Conservation (phyloP, 441 rosid species). For the Melianthus villosus region DNA sequence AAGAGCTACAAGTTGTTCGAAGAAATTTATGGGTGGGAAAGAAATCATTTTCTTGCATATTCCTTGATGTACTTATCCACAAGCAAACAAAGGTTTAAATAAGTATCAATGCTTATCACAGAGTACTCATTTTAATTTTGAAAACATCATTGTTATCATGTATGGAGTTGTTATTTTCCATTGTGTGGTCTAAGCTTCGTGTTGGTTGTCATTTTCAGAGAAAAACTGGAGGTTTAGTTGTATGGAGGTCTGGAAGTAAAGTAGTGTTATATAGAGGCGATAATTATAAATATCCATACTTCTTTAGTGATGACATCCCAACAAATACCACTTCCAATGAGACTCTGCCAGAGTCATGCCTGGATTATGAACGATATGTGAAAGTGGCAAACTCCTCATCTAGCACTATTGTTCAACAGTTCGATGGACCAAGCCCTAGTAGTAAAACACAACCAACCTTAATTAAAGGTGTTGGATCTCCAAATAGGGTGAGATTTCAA, state of each 20-base stretch:
- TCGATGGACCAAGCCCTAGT: constrained; percentile 14
- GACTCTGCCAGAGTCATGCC: constrained; percentile 12
- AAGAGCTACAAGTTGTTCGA: no score
- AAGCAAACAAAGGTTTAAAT: no score
- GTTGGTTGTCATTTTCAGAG: constrained; percentile 29
- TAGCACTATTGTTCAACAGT: constrained; percentile 8
- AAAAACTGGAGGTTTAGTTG: constrained; percentile 87
- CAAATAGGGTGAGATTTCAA: constrained; percentile 63
- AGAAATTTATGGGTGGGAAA: no score
- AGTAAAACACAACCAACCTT: constrained; percentile 19
- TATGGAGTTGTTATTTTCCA: constrained; percentile 1
- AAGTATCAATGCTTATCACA: no score
- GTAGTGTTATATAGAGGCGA: constrained; percentile 70
- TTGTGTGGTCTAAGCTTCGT: constrained; percentile 9
- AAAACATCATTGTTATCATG: background rate
- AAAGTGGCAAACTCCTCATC: constrained; percentile 15
- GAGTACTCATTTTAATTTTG: no score
- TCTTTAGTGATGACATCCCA: constrained; percentile 23
- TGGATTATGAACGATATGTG: constrained; percentile 15
- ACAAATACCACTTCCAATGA: constrained; percentile 13
- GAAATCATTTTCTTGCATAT: no score
- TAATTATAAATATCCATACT: constrained; percentile 75
- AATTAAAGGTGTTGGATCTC: constrained; percentile 60
- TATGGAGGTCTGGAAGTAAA: constrained; percentile 87
- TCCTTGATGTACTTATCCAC: no score